These are phyloP conservation scores for Phytophthora fragariae DNA, from an alignment of 352 stramenopile species.

Conservation along the genomic window DNA sequence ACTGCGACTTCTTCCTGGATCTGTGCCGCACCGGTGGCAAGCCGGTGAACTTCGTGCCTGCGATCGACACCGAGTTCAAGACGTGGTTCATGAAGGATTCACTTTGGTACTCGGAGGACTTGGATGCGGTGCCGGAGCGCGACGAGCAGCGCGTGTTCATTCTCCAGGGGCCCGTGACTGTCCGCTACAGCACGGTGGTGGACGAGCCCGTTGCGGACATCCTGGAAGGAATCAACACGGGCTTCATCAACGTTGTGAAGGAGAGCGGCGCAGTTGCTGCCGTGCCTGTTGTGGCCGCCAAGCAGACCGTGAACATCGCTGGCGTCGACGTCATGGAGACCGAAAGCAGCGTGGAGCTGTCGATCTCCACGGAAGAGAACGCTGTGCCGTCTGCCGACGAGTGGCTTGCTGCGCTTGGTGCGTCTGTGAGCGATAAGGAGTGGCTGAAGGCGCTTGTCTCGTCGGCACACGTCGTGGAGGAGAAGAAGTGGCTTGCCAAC, in stretches of 20 bases:
- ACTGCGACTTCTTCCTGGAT: slow-evolving; percentile 87
- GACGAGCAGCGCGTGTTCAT: slow-evolving; percentile 88
- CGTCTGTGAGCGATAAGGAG: slow-evolving; percentile 46
- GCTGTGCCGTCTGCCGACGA: slow-evolving; percentile 43
- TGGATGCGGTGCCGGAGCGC: slow-evolving; percentile 79
- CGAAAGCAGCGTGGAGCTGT: slow-evolving; percentile 37
- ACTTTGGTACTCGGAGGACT: slow-evolving; percentile 91
- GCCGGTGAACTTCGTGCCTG: slow-evolving; percentile 89
- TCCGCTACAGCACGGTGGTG: slow-evolving; percentile 76
- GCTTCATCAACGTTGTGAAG: slow-evolving; percentile 61
- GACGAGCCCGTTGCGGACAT: slow-evolving; percentile 87
- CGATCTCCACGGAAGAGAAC: slow-evolving; percentile 33
- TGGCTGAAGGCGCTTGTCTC: slow-evolving; percentile 69
- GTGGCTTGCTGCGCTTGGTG: slow-evolving; percentile 54
- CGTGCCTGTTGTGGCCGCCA: not conserved
- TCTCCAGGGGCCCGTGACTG: slow-evolving; percentile 83
- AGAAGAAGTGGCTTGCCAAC: slow-evolving; percentile 79
- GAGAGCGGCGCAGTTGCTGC: slow-evolving; percentile 23
- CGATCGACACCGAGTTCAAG: slow-evolving; percentile 84
- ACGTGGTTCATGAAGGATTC: slow-evolving; percentile 93
- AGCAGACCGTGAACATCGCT: slow-evolving; percentile 26
- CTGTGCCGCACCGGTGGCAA: slow-evolving; percentile 86
- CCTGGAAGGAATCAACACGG: slow-evolving; percentile 64
- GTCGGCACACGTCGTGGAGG: slow-evolving; percentile 48
- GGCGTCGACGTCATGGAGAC: slow-evolving; percentile 40